Conservation (phyloP, 2,329 filamentous ascomycete genomes). For the Aspergillus proliferans region DNA sequence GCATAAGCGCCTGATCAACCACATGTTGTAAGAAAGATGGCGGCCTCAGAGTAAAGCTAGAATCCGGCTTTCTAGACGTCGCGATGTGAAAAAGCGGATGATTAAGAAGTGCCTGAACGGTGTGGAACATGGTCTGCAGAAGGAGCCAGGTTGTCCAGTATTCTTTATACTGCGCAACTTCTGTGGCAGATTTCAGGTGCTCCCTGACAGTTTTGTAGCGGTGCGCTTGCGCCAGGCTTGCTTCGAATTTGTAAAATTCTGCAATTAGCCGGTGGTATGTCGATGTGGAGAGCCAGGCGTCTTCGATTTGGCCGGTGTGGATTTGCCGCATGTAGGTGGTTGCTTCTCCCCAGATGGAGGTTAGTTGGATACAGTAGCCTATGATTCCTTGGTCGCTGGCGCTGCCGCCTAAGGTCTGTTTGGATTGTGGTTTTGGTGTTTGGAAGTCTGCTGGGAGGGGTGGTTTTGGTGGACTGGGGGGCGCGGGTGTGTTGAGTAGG, state of each 20-base stretch:
- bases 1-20: constrained; percentile 5
- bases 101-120: constrained; percentile 1
- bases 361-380: constrained; percentile 2
- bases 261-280: neutral
- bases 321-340: neutral
- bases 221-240: constrained; percentile 1
- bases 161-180: neutral
- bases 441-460: constrained; percentile 2
- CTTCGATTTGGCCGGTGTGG: neutral
- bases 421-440: neutral
- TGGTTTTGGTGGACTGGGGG: neutral
- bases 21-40: constrained; percentile 4
- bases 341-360: constrained; percentile 2
- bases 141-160: constrained; percentile 5
- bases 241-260: constrained; percentile 1
- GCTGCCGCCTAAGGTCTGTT: neutral
- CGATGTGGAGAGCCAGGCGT: constrained; percentile 4
- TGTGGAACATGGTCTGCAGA: constrained; percentile 3
- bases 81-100: constrained; percentile 6
- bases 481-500: neutral
- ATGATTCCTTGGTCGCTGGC: constrained; percentile 3
- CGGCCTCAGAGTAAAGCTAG: neutral
- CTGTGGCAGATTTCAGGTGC: neutral
- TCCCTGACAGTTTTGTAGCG: constrained; percentile 3
- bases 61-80: neutral